phyloP scores from a whole-genome alignment of 2,329 filamentous ascomycete species.

The Exophiala phaeomuriformis region DNA sequence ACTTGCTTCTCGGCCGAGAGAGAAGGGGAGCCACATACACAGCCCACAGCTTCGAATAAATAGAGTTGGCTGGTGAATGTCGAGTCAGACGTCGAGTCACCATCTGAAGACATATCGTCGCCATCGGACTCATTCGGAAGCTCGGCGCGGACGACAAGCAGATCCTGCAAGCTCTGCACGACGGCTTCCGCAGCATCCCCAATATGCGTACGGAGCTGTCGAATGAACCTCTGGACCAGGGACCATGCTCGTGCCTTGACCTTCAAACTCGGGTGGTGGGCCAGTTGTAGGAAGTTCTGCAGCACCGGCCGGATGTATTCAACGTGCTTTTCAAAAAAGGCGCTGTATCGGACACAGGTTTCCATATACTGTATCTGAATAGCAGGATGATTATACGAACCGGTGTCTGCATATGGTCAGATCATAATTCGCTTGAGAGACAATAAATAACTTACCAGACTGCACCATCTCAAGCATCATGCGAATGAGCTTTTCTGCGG shows the following conservation, averaged over 20 bases:
- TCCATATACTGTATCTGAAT: slow-evolving; percentile 98
- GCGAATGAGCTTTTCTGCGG: slow-evolving; percentile 71
- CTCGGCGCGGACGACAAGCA: slow-evolving; percentile 86
- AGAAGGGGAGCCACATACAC: slow-evolving; percentile 72
- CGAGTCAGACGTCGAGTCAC: slow-evolving; percentile 81
- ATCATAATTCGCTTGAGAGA: too few species aligned
- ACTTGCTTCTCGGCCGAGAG: slow-evolving; percentile 80
- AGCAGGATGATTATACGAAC: slow-evolving; percentile 78
- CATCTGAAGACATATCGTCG: slow-evolving; percentile 91
- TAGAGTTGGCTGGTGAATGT: slow-evolving; percentile 87
- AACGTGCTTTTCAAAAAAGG: slow-evolving; percentile 81
- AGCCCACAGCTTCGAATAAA: slow-evolving; percentile 89
- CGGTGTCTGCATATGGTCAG: slow-evolving; percentile 54
- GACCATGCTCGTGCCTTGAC: slow-evolving; percentile 94
- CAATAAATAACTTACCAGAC: slow-evolving; percentile 47
- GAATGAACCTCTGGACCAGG: slow-evolving; percentile 86
- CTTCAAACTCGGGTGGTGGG: slow-evolving; percentile 79
- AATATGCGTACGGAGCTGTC: slow-evolving; percentile 74
- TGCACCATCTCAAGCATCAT: slow-evolving; percentile 97
- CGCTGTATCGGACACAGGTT: slow-evolving; percentile 87
- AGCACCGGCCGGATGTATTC: slow-evolving; percentile 77
- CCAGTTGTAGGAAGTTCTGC: slow-evolving; percentile 82
- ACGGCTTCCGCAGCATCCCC: slow-evolving; percentile 86
- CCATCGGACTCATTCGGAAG: slow-evolving; percentile 69
- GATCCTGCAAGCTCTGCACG: slow-evolving; percentile 79